phyloP scores from a whole-genome alignment of 768 basidiomycete species.

The Mycena latifolia region DNA sequence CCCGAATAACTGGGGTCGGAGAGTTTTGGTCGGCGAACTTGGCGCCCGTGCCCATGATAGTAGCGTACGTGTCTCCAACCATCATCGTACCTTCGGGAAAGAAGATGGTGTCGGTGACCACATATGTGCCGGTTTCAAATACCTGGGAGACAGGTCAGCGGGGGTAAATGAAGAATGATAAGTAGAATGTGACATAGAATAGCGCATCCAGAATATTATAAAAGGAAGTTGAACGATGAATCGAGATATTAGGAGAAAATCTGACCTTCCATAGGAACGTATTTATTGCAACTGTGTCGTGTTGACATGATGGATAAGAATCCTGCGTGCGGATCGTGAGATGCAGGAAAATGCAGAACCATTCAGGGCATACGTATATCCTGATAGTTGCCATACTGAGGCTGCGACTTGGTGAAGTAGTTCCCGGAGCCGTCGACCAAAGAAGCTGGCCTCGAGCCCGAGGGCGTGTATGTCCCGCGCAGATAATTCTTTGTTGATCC shows the following conservation, averaged over 20 bases:
- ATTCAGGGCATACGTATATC: background rate
- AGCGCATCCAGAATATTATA: constrained; percentile 8
- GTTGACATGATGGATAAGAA: background rate
- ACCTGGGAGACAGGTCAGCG: background rate
- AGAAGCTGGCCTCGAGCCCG: too few relatives aligned
- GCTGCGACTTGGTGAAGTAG: background rate
- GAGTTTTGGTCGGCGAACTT: constrained; percentile 16
- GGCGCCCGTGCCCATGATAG: constrained; percentile 17
- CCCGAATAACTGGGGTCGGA: too few relatives aligned
- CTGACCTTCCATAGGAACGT: background rate
- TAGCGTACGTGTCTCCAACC: constrained; percentile 7
- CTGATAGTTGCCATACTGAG: background rate
- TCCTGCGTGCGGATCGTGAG: background rate
- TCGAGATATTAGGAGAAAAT: background rate
- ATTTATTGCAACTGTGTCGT: constrained; percentile 2
- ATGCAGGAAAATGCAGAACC: background rate
- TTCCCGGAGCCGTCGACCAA: background rate
- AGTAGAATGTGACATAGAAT: constrained; percentile 1
- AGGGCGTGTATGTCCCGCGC: too few relatives aligned
- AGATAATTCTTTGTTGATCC: too few relatives aligned
- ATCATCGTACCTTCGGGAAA: constrained; percentile 1
- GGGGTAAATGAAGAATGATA: background rate
- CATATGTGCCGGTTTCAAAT: constrained; percentile 18
- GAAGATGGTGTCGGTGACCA: constrained; percentile 13
- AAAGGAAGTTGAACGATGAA: too few relatives aligned